Conservation (phyloP, 2,329 filamentous ascomycete species). For the Colletotrichum destructivum region DNA sequence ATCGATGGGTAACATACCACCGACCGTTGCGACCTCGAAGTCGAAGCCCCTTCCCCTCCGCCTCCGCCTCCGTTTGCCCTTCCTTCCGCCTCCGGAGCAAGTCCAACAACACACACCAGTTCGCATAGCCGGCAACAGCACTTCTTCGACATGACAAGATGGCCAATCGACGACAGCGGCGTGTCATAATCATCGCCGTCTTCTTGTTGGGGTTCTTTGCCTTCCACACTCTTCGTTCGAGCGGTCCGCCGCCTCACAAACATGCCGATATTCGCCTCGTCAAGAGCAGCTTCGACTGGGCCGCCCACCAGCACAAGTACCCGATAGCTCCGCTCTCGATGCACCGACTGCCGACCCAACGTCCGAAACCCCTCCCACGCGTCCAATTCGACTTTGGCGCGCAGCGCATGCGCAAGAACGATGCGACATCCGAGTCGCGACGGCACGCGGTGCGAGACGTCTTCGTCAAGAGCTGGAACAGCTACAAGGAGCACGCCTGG, state of each 20-base stretch:
- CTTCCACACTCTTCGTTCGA: slow-evolving; percentile 18
- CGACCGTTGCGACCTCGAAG: neutral
- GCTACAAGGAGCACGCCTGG: slow-evolving; percentile 63
- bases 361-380: slow-evolving; percentile 25
- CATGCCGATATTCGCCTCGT: slow-evolving; percentile 29
- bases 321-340: slow-evolving; percentile 34
- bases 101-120: neutral
- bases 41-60: neutral
- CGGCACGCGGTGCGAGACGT: slow-evolving; percentile 50
- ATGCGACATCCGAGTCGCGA: slow-evolving; percentile 37
- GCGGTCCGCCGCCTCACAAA: slow-evolving; percentile 11
- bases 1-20: neutral
- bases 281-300: slow-evolving; percentile 42
- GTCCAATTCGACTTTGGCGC: slow-evolving; percentile 39
- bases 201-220: slow-evolving; percentile 29
- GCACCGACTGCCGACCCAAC: slow-evolving; percentile 31
- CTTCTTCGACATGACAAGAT: slow-evolving; percentile 34
- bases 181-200: slow-evolving; percentile 34
- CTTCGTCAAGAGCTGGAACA: slow-evolving; percentile 57
- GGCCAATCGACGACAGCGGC: slow-evolving; percentile 42
- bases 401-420: slow-evolving; percentile 29
- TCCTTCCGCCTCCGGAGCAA: neutral
- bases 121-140: neutral
- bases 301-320: slow-evolving; percentile 32
- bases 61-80: too few species aligned